Evolutionary conservation across 345 rosid species (phyloP), one percentile per base, ranked within the genome.

Genomic region (Aquilaria yunnanensis): DNA sequence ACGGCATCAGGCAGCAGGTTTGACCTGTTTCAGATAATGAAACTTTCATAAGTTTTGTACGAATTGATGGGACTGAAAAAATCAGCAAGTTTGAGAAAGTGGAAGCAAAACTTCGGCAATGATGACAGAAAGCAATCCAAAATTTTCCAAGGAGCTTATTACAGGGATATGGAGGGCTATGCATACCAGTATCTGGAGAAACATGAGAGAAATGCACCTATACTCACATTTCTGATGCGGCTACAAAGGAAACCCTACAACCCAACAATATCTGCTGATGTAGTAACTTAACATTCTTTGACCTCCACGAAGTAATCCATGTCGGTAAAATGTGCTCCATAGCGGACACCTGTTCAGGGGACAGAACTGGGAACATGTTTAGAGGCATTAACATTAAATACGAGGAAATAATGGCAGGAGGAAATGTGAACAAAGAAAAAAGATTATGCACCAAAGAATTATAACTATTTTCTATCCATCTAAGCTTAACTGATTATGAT

Each of bases 311-410:
- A 69, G 75, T 74, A 33, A 70, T 68, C 86, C 86, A 77, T 16
- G 72, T 8, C n/a, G 93, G 98, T 69, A 85, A 71, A 67, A 92
- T 80, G 70, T 82, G 74, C 74, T 88, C 98, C 78, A 80, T 75
- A 47, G 67, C 67, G 30, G 96, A 82, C 68, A 87, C 92, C 83
- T 80, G 89, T 61, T 82, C 81, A 57, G 95, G 86, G 51, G 89
- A 85, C 70, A 83, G 84, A 76, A 82, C 91, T 87, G 91, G 78
- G 53, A 67, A 76, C 60, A 76, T 68, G 59, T 77, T 76, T 68
- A 77, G 71, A 66, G 67, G 69, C 66, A 65, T 66, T 70, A 62
- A 68, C 12, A 67, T 47, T 65, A 10, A 50, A 31, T 45, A 41
- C 23, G 60, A 32, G 52, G 50, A 41, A 61, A 56, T 52, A 16